Base-by-base conservation (phyloP, 257 asterid species). In the Coffea eugenioides region DNA sequence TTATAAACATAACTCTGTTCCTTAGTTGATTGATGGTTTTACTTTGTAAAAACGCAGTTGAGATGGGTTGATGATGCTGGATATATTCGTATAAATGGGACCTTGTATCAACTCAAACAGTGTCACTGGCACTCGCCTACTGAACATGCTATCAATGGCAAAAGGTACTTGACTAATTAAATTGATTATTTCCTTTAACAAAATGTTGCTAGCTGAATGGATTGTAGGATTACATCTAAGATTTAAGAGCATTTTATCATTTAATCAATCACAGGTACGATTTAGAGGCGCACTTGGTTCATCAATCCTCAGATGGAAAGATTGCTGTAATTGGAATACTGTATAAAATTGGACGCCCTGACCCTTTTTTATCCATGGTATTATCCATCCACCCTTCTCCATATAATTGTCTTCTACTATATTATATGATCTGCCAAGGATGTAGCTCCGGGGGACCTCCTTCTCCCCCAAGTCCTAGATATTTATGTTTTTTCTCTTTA, bases 41-140 rank as follows among this genome's bases (percentile, higher is more conserved):
- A 66, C 2, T 66, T 25, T 21, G 12, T 66, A 18, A 13, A 5
- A 4, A 5, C 85, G 85, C 88, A 94, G 97, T 52, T 94, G 77
- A 86, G 84, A 80, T 94, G 94, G 92, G 81, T 34, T 23, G 78
- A 25, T 59, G 89, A 79, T 52, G 97, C 88, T 25, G 97, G 97
- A 1, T 57, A 88, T 65, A 86, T 94, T 21, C 27, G 45, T 23
- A 80, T 94, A 18, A 86, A 94, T 62, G 97, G 90, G 68, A 89
- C 87, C 27, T 51, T 13, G 31, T 92, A 83, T 81, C 83, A 76
- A 68, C 92, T 94, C 23, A 80, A 79, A 43, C 97, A 91, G 73
- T 76, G 71, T 73, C 98, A 94, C 67, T 94, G 98, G 97, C 97
- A 93, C 82, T 84, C 96, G 3, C 97, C 97, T 73, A 90, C 97